These are phyloP conservation scores for Pistacia vera DNA, from an alignment of 345 rosid species.

Conservation along the genomic window DNA sequence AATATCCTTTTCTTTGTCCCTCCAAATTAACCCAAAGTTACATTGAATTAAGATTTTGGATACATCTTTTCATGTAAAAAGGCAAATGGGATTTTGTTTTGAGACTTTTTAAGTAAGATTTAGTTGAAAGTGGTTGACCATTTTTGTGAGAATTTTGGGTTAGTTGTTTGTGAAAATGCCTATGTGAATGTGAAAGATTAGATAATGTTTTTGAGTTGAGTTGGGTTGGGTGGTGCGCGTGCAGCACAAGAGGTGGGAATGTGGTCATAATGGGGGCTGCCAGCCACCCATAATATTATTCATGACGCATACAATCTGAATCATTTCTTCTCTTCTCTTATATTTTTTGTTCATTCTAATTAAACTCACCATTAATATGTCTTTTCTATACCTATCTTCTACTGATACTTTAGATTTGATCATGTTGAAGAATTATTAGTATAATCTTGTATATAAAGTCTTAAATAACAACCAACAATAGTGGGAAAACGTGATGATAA, in stretches of 20 bases:
- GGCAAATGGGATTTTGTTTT: conserved; percentile 25
- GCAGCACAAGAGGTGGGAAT: conserved; percentile 59
- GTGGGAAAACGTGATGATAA: conserved; percentile 19
- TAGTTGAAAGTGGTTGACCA: conserved; percentile 47
- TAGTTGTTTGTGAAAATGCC: too few relatives aligned
- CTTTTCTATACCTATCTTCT: conserved; percentile 16
- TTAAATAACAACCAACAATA: conserved; percentile 44
- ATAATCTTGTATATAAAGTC: conserved; percentile 29
- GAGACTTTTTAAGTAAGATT: conserved; percentile 43
- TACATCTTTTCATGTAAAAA: conserved; percentile 43
- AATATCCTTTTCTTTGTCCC: conserved; percentile 31
- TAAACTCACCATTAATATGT: conserved; percentile 33
- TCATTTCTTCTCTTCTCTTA: conserved; percentile 20
- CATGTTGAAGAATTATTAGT: conserved; percentile 25
- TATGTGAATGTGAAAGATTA: too few relatives aligned
- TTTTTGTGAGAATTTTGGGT: not conserved
- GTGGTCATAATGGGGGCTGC: conserved; percentile 58
- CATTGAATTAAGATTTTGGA: conserved; percentile 26
- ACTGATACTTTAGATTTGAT: not conserved
- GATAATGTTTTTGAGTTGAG: not conserved
- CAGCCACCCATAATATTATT: conserved; percentile 32
- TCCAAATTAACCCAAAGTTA: conserved; percentile 8
- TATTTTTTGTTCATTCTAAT: conserved; percentile 22
- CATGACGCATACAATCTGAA: conserved; percentile 24
- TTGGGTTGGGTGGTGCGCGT: conserved; percentile 75